Evolutionary conservation across 768 basidiomycete species (phyloP).

Genomic region (Phylloporus arenicola): DNA sequence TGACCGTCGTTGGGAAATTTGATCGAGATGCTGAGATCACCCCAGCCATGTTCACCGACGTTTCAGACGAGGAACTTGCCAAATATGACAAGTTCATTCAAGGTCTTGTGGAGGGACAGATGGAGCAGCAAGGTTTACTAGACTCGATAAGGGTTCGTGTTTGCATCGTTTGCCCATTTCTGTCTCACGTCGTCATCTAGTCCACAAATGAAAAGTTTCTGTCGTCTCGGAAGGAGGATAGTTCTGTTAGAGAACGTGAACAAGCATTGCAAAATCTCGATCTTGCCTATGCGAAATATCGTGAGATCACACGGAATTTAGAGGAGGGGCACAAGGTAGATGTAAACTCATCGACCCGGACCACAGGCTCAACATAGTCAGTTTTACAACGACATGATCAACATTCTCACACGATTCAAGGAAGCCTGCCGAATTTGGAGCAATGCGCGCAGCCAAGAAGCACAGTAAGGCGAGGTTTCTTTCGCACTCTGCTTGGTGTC

Average conservation of each 20-base stretch:
- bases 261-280: slow-evolving; percentile 77
- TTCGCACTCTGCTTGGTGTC: neutral
- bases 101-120: slow-evolving; percentile 47
- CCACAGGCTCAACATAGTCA: slow-evolving; percentile 23
- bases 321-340: slow-evolving; percentile 82
- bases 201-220: slow-evolving; percentile 68
- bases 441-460: slow-evolving; percentile 62
- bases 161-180: neutral
- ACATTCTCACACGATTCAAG: slow-evolving; percentile 67
- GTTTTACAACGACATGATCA: slow-evolving; percentile 88
- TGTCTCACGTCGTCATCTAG: slow-evolving; percentile 31
- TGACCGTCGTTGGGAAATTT: slow-evolving; percentile 60
- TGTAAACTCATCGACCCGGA: neutral
- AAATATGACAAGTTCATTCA: slow-evolving; percentile 78
- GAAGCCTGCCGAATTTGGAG: slow-evolving; percentile 75
- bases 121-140: slow-evolving; percentile 62
- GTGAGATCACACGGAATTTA: slow-evolving; percentile 77
- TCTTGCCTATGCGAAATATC: slow-evolving; percentile 80
- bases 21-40: slow-evolving; percentile 66
- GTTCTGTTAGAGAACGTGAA: slow-evolving; percentile 74
- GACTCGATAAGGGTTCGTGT: slow-evolving; percentile 58
- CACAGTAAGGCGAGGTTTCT: slow-evolving; percentile 49
- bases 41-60: slow-evolving; percentile 84
- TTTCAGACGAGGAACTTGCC: slow-evolving; percentile 69
- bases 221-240: slow-evolving; percentile 71